phyloP scores from a whole-genome alignment of 257 asterid species.

The Solanum bukasovii region DNA sequence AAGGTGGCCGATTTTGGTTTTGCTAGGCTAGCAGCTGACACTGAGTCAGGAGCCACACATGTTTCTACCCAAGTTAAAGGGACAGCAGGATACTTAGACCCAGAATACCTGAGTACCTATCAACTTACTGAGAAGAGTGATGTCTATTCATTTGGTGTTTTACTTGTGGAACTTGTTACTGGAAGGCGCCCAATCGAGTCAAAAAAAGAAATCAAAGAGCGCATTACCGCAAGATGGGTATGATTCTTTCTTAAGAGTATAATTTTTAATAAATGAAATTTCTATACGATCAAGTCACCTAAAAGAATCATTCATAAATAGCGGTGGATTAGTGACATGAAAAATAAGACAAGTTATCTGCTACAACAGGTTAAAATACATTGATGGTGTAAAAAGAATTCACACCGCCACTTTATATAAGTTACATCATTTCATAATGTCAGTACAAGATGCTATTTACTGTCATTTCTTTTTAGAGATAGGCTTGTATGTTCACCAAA shows the following conservation, averaged over 20 bases:
- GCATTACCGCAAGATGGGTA: slow-evolving; percentile 92
- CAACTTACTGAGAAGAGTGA: slow-evolving; percentile 97
- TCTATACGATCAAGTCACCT: background rate
- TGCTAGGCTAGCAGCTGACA: slow-evolving; percentile 68
- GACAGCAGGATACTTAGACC: slow-evolving; percentile 95
- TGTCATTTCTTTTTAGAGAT: background rate
- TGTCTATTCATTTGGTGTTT: slow-evolving; percentile 83
- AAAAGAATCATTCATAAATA: background rate
- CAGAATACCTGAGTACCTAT: slow-evolving; percentile 80
- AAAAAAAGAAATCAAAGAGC: slow-evolving; percentile 61
- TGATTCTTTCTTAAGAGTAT: background rate
- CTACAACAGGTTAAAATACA: background rate
- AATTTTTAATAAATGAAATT: background rate
- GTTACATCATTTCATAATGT: background rate
- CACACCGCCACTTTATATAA: background rate
- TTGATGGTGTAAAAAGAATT: background rate
- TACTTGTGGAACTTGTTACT: slow-evolving; percentile 75
- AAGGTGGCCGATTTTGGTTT: slow-evolving; percentile 98
- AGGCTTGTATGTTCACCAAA: background rate
- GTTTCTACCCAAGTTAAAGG: slow-evolving; percentile 96
- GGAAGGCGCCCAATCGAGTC: slow-evolving; percentile 93
- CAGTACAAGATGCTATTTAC: background rate
- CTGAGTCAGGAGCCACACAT: slow-evolving; percentile 79
- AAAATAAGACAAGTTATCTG: too few species aligned
- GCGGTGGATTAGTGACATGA: too few species aligned